Conservation (phyloP, 176 grass and related monocot genomes). For the Raddia distichophylla region DNA sequence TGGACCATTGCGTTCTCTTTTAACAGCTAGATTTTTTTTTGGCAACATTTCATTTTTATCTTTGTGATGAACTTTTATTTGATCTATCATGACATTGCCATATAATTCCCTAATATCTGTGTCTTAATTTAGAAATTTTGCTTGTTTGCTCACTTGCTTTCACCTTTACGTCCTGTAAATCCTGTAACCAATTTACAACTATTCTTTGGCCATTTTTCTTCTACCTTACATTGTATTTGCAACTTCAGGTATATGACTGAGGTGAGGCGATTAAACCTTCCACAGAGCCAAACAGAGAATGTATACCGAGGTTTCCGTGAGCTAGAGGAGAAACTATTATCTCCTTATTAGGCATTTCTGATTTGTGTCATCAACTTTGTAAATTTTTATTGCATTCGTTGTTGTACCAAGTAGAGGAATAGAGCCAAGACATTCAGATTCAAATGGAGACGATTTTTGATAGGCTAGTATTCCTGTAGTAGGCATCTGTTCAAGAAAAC, state of each 20-base stretch:
- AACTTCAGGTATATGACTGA: slow-evolving; percentile 91
- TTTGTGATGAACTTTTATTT: background rate
- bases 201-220: background rate
- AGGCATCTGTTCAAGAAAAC: slow-evolving; percentile 21
- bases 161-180: background rate
- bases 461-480: background rate
- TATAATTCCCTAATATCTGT: background rate
- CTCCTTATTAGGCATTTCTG: slow-evolving; percentile 47
- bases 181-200: slow-evolving; percentile 15
- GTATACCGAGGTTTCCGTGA: slow-evolving; percentile 83
- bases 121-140: background rate
- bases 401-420: slow-evolving; percentile 51
- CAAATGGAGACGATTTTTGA: slow-evolving; percentile 15
- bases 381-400: slow-evolving; percentile 30
- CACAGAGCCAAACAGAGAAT: slow-evolving; percentile 75
- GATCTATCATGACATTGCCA: background rate
- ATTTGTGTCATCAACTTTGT: slow-evolving; percentile 15
- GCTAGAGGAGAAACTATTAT: slow-evolving; percentile 75
- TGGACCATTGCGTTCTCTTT: background rate
- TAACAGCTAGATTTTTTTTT: background rate
- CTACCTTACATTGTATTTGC: slow-evolving; percentile 24
- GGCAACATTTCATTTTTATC: background rate
- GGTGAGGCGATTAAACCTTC: slow-evolving; percentile 74
- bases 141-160: background rate
- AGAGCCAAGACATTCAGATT: slow-evolving; percentile 31